Base-by-base conservation (phyloP, 2,329 filamentous ascomycete species). In the Xylaria hypoxylon region DNA sequence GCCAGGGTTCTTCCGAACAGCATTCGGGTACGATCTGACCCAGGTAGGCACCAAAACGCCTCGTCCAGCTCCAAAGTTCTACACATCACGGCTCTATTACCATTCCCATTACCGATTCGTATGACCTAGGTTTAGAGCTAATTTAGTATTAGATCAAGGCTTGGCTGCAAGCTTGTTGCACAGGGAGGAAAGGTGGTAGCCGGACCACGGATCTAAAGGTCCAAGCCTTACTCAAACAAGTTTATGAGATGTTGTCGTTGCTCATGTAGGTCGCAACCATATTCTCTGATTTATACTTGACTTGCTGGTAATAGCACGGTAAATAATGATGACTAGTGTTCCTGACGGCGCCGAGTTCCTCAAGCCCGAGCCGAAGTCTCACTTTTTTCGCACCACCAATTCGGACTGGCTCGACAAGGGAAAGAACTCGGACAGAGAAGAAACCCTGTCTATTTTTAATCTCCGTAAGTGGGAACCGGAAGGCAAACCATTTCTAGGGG, bases 251-350 rank as follows among this genome's bases (percentile, higher is more conserved):
- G n/a, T 17, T 48, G 5, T 11, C 7, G n/a, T 2, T n/a, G 5
- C 56, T 59, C n/a, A 48, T 35, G 56, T 59, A 38, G 10, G 51
- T 53, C n/a, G n/a, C n/a, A 35, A 40, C 31, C 5, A 24, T 3
- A 24, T 40, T 3, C 33, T 38, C n/a, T 7, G n/a, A 50, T 50
- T 50, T 31, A 13, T 28, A 50, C 47, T n/a, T n/a, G 13, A 28
- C 1, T 31, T 28, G 47, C 47, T 26, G 33, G 3, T 38, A 38
- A 38, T 38, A 13, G 40, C 31, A 33, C 31, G 31, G 31, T 33
- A 40, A 24, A 22, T 24, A 38, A 35, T 53, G n/a, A 53, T 15
- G 26, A 53, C 1, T 24, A 50, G 22, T 50, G 24, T 31, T 15
- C 31, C 31, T 33, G 51, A 40, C 8, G 19, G 51, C n/a, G 51